A percentile compares a stretch with the other conserved stretches of the same genome.
Conservation (phyloP, 768 basidiomycete species). For the Tylopilus rubrobrunneus region DNA sequence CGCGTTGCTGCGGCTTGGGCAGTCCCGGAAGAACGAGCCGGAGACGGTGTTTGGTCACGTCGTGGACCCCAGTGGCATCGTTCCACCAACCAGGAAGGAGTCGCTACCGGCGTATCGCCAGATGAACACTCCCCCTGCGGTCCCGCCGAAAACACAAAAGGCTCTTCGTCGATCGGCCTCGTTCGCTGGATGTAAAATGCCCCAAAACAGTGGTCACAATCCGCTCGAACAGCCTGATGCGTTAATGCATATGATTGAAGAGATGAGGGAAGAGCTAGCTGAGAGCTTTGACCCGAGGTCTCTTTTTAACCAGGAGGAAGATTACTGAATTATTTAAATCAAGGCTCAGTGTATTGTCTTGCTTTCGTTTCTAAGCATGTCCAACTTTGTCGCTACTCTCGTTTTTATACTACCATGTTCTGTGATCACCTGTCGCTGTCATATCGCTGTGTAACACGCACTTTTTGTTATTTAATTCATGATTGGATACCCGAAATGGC, state of each 20-base stretch:
- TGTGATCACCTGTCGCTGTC: too few relatives aligned
- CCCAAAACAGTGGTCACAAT: background rate
- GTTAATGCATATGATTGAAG: slow-evolving; percentile 16
- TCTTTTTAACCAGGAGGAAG: slow-evolving; percentile 14
- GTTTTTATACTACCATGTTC: background rate
- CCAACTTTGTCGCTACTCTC: background rate
- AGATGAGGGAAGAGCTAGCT: slow-evolving; percentile 17
- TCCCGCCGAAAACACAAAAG: background rate
- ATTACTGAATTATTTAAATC: background rate
- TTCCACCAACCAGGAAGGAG: slow-evolving; percentile 13
- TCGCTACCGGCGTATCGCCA: slow-evolving; percentile 7
- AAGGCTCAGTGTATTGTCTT: background rate
- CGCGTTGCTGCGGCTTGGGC: slow-evolving; percentile 4
- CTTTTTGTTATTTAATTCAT: too few relatives aligned
- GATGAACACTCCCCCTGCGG: background rate
- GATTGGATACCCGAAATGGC: background rate
- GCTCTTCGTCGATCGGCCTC: slow-evolving; percentile 27
- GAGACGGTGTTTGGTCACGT: slow-evolving; percentile 18
- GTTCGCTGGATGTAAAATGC: slow-evolving; percentile 13
- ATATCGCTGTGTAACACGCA: background rate
- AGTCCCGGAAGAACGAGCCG: background rate
- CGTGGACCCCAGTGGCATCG: background rate
- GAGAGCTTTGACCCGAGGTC: slow-evolving; percentile 16
- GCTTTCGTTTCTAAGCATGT: background rate
- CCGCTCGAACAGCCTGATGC: background rate